These are phyloP conservation scores for Sclerotinia minor DNA, from an alignment of 2,329 filamentous ascomycete genomes.

Conservation along the genomic window DNA sequence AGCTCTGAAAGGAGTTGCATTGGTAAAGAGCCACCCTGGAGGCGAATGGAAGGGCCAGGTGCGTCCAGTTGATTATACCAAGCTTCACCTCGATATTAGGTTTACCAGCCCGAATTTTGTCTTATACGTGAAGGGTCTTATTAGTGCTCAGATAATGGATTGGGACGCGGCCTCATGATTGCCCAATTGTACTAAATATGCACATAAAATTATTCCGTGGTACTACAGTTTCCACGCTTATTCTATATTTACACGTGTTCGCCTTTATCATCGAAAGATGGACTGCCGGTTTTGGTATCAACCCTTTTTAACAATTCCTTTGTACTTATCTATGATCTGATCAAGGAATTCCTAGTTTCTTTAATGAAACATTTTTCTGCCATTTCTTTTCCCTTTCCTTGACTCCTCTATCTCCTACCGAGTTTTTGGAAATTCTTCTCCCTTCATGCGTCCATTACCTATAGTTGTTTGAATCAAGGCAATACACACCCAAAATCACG, in stretches of 20 bases:
- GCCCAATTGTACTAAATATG: not conserved
- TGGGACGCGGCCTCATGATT: not conserved
- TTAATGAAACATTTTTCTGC: not conserved
- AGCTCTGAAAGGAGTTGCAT: not conserved
- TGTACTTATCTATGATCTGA: not conserved
- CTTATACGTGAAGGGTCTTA: not conserved
- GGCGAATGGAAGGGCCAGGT: not conserved
- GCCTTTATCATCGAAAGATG: not conserved
- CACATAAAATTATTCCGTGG: too few relatives aligned
- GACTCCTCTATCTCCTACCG: not conserved
- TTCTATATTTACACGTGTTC: not conserved
- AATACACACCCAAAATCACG: not conserved
- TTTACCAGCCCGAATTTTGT: not conserved
- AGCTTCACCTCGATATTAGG: not conserved
- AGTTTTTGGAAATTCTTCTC: not conserved
- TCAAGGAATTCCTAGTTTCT: not conserved
- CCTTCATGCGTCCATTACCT: not conserved
- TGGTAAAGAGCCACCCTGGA: not conserved
- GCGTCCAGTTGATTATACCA: not conserved
- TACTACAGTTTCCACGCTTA: not conserved
- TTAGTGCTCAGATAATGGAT: too few relatives aligned
- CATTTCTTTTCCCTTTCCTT: not conserved
- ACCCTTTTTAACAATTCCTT: slow-evolving; percentile 11
- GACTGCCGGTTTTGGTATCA: slow-evolving; percentile 5
- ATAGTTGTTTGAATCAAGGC: not conserved